Evolutionary conservation across 768 basidiomycete species (phyloP).

Genomic region (Strobilomyces confusus): DNA sequence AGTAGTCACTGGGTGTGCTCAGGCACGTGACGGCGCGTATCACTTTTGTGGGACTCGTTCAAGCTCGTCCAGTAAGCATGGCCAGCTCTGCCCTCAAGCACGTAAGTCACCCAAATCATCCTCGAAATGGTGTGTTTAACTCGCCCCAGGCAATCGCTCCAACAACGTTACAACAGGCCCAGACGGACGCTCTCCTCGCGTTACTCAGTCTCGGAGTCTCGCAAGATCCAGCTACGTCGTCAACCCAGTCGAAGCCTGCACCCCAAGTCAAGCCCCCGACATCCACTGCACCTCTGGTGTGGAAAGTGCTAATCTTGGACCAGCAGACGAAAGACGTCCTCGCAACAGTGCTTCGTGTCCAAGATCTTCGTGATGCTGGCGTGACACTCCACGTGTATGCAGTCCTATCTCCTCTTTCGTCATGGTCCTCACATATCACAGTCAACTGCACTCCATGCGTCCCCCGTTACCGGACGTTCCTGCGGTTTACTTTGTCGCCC

Average conservation of each 20-base stretch:
- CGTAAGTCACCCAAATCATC: constrained; percentile 26
- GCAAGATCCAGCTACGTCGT: constrained; percentile 34
- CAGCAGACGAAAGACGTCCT: constrained; percentile 95
- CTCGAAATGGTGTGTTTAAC: constrained; percentile 22
- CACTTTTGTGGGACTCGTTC: too few species aligned
- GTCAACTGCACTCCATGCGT: constrained; percentile 86
- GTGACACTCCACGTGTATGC: constrained; percentile 97
- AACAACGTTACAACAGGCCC: constrained; percentile 78
- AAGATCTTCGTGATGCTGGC: constrained; percentile 93
- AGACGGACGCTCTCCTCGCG: constrained; percentile 79
- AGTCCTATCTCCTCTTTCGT: constrained; percentile 1
- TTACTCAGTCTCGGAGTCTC: constrained; percentile 76
- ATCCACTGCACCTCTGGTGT: constrained; percentile 71
- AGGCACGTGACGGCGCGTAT: constrained; percentile 15
- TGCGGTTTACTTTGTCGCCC: constrained; percentile 93
- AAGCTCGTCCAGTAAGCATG: constrained; percentile 28
- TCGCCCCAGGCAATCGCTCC: constrained; percentile 38
- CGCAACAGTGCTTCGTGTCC: constrained; percentile 91
- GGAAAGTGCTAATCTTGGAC: constrained; percentile 96
- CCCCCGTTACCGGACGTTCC: constrained; percentile 94
- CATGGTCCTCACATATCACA: constrained; percentile 30
- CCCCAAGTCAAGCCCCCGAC: constrained; percentile 48
- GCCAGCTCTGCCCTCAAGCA: constrained; percentile 44
- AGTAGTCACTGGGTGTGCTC: too few species aligned
- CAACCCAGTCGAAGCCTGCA: constrained; percentile 26